A percentile compares a stretch with the other conserved stretches of the same genome.
Conservation (phyloP, 371 early-diverging fungal genomes). For the Blyttiomyces sp. region DNA sequence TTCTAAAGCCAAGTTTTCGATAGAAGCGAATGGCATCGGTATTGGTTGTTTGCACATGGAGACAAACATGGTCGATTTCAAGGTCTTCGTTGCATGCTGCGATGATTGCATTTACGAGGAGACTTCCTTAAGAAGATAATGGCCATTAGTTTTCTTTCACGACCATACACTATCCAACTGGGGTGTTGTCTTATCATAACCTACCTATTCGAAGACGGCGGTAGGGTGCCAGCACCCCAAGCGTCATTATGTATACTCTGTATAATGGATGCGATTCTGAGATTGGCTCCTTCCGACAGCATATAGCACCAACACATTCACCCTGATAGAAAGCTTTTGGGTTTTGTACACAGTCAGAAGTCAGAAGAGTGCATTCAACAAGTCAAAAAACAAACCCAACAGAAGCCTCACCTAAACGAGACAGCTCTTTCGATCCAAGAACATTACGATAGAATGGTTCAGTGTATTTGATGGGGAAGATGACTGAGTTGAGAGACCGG, state of each 20-base stretch:
- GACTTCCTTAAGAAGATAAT: conserved; percentile 45
- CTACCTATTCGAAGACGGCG: conserved; percentile 81
- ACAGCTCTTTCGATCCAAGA: conserved; percentile 32
- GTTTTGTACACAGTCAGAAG: not conserved
- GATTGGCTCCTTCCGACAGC: conserved; percentile 57
- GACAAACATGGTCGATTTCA: conserved; percentile 56
- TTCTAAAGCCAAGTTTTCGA: conserved; percentile 74
- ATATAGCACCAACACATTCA: conserved; percentile 82
- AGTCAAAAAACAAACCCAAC: not conserved
- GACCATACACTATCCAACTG: not conserved
- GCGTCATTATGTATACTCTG: conserved; percentile 87
- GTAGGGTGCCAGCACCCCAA: conserved; percentile 88
- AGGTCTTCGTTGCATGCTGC: conserved; percentile 44
- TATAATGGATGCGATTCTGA: not conserved
- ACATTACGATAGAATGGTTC: conserved; percentile 78
- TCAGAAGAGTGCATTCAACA: conserved; percentile 7
- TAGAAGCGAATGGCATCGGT: conserved; percentile 85
- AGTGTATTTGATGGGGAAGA: conserved; percentile 87
- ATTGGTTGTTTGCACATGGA: conserved; percentile 92
- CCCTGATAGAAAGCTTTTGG: conserved; percentile 38
- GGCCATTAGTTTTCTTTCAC: not conserved
- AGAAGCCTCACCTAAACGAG: conserved; percentile 1
- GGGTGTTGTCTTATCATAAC: too few relatives aligned
- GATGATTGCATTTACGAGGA: conserved; percentile 60
- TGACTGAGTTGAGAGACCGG: conserved; percentile 69